Evolutionary conservation across 2,329 filamentous ascomycete species (phyloP), one percentile per base, ranked within the genome.

Genomic region (Aspergillus udagawae): DNA sequence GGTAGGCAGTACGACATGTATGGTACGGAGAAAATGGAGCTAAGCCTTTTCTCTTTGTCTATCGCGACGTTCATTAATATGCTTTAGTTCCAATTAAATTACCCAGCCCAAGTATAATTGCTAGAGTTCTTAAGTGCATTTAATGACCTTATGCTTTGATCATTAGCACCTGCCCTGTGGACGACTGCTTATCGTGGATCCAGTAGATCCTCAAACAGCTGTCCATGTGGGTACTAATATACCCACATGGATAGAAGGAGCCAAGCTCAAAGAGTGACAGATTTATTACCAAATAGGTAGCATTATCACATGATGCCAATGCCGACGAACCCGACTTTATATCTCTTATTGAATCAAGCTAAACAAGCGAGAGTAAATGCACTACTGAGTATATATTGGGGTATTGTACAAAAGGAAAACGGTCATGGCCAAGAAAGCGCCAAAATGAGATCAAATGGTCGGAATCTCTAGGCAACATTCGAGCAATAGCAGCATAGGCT

Each of bases 1-100:
- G 58, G 53, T 60, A 62, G 53, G 57, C 60, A 60, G 58, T 55
- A 57, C 57, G 57, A 62, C 53, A 60, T 68, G 66, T 67, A 67
- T 65, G 63, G 61, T 68, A 67, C 56, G 63, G 63, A 65, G 62
- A 66, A 66, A 66, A 67, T 63, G 60, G 63, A 64, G 53, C 57
- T 52, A 55, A 55, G 57, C 54, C 54, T 42, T 54, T 42, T 42
- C 53, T 42, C 21, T 42, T 57, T n/a, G 41, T 32, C 50, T 47
- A 42, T 5, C 44, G 32, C n/a, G 9, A 41, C 21, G 35, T 44
- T 53, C 25, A 9, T 25, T 53, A 20, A 41, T 44, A 38, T 51
- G 17, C 21, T 25, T 23, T 45, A 45, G 25, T 47, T 17, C 44
- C 21, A 25, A 47, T 23, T 17, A 14, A 25, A 25, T 21, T n/a